phyloP scores from a whole-genome alignment of 2,329 filamentous ascomycete genomes.

The Colletotrichum viniferum region DNA sequence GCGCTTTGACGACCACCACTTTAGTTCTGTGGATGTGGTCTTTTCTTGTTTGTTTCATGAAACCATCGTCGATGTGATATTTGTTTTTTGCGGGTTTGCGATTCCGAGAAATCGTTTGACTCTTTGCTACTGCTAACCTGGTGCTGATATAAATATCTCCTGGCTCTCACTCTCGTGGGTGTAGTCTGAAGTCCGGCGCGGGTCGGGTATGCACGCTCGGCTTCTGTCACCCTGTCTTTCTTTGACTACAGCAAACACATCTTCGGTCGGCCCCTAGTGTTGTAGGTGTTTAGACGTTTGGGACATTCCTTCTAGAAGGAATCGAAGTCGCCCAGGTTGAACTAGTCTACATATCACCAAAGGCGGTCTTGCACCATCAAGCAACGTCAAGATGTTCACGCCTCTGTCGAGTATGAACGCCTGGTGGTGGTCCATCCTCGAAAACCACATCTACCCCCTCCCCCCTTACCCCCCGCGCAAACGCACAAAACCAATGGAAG shows the following conservation, averaged over 20 bases:
- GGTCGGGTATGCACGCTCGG: not conserved
- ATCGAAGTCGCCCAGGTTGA: not conserved
- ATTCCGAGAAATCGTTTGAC: not conserved
- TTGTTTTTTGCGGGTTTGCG: not conserved
- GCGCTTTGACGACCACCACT: not conserved
- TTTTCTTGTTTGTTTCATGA: not conserved
- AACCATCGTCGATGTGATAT: not conserved
- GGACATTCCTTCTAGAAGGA: not conserved
- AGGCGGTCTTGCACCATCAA: fast-evolving
- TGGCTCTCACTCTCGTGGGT: not conserved
- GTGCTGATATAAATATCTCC: not conserved
- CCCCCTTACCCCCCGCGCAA: conserved; percentile 25
- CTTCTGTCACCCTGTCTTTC: not conserved
- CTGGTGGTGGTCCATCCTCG: conserved; percentile 17
- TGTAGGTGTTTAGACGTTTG: not conserved
- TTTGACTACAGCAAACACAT: not conserved
- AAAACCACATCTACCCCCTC: conserved; percentile 22
- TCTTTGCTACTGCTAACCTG: fast-evolving
- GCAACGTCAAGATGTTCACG: not conserved
- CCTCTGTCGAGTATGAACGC: conserved; percentile 12
- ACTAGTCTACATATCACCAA: not conserved
- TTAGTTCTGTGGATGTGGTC: not conserved
- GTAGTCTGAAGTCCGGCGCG: not conserved
- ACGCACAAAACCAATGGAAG: conserved; percentile 37
- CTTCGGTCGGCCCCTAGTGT: not conserved